Base-by-base conservation (phyloP, 1,139 yeast genomes). In the Protomyces inundatus region DNA sequence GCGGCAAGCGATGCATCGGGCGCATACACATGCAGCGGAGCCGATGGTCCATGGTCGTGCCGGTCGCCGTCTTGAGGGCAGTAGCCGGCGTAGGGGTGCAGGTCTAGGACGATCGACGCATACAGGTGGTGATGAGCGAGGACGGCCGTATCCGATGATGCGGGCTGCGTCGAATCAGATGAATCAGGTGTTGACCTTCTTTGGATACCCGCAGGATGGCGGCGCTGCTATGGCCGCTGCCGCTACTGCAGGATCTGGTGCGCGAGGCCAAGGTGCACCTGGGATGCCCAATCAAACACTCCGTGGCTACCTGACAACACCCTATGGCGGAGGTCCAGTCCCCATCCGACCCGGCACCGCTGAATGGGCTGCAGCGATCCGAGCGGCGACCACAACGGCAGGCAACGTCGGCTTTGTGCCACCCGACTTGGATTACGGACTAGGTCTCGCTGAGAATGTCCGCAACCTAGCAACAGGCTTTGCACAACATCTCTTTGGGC, bases 291-390 rank as follows among this genome's bases (percentile, higher is more conserved):
- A 42, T 42, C 6, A 23, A 23, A 23, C 23, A 23, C 23, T 58
- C 10, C 54, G 35, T 39, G 62, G 62, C 6, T 42, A 42, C 16
- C 30, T 42, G 7, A 42, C 48, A 16, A 42, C 48, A 2, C 62
- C 62, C 5, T 39, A 58, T 42, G 62, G 62, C 10, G 62, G 62
- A n/a, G 62, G 62, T 2, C 62, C 62, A 4, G 45, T 58, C 3
- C 40, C 45, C 2, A 16, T 30, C 6, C 46, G 33, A 30, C 16
- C 9, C 12, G 52, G 50, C 33, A 23, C 35, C 14, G 56, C 54
- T 4, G 52, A 51, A n/a, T 16, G 46, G 7, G 33, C 40, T 16
- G 36, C 54, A 23, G 51, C 55, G n/a, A 55, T 37, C n/a, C 33
- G 52, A 9, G 52, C 32, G 35, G n/a, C 39, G 7, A 23, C 55